phyloP scores from a whole-genome alignment of 176 grass and related monocot genomes.

The Coix lacrymajobi region DNA sequence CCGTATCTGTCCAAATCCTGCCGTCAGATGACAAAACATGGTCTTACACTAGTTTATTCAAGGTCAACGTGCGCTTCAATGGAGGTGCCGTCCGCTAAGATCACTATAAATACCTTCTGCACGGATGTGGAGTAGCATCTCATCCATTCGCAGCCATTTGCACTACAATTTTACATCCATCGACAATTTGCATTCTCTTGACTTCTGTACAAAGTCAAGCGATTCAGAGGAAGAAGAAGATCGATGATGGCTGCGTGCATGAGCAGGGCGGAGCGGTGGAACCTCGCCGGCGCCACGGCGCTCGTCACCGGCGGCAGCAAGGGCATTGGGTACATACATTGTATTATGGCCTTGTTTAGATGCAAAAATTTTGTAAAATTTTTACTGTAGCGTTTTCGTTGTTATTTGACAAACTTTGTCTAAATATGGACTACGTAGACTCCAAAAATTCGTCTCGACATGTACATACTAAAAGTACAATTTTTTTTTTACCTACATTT shows the following conservation, averaged over 20 bases:
- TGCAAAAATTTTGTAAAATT: too few relatives aligned
- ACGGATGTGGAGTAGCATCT: conserved; percentile 8
- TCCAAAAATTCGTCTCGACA: too few relatives aligned
- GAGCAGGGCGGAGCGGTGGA: not conserved
- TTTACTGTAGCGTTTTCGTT: too few relatives aligned
- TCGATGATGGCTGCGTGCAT: not conserved
- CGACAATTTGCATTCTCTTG: too few relatives aligned
- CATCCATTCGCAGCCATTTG: not conserved
- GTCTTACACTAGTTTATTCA: conserved; percentile 20
- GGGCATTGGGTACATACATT: conserved; percentile 33
- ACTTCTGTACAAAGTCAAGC: too few relatives aligned
- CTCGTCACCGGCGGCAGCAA: conserved; percentile 50
- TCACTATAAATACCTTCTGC: not conserved
- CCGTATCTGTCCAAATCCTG: conserved; percentile 17
- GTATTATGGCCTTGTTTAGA: too few relatives aligned
- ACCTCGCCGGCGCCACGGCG: conserved; percentile 13
- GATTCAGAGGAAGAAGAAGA: not conserved
- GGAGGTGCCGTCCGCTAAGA: not conserved
- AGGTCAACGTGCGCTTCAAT: not conserved
- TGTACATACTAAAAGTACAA: too few relatives aligned
- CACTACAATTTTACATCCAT: not conserved
- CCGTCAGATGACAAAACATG: not conserved
- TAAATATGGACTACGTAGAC: too few relatives aligned
- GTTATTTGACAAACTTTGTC: too few relatives aligned
- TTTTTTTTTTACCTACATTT: too few relatives aligned